Conservation (phyloP, 306 rosid genomes). For the Glycine latifolia region DNA sequence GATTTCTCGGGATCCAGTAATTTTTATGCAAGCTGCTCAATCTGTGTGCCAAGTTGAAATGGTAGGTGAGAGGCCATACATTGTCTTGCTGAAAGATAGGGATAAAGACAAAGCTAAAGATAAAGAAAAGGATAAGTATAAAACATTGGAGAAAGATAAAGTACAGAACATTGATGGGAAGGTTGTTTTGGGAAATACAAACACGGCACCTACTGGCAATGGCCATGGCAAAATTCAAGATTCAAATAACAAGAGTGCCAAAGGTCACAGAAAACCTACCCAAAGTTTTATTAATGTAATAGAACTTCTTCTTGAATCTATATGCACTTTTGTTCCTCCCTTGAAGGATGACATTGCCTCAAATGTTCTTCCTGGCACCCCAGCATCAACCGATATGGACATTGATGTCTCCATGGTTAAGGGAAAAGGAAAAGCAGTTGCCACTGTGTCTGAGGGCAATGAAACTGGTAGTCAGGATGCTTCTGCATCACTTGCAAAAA, state of each 20-base stretch:
- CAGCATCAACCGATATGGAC: constrained; percentile 84
- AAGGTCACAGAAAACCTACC: constrained; percentile 74
- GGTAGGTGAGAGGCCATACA: constrained; percentile 92
- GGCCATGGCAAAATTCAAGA: constrained; percentile 73
- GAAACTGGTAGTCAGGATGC: constrained; percentile 66
- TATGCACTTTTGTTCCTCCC: constrained; percentile 73
- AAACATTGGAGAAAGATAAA: constrained; percentile 78
- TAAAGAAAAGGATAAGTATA: constrained; percentile 82
- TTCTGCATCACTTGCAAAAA: constrained; percentile 91
- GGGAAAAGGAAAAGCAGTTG: constrained; percentile 98
- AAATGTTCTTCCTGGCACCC: constrained; percentile 55
- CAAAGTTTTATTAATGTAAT: constrained; percentile 83
- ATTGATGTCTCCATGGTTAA: constrained; percentile 81
- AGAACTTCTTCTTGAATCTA: constrained; percentile 88
- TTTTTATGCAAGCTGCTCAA: constrained; percentile 95
- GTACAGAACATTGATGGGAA: constrained; percentile 67
- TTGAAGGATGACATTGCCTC: constrained; percentile 64
- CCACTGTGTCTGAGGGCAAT: constrained; percentile 66
- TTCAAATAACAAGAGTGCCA: constrained; percentile 65
- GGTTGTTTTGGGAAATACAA: constrained; percentile 61
- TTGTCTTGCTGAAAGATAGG: constrained; percentile 87
- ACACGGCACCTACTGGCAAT: constrained; percentile 66
- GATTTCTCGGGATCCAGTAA: constrained; percentile 88
- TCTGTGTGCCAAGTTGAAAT: constrained; percentile 96
- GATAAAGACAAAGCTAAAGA: constrained; percentile 92